Evolutionary conservation across 2,329 filamentous ascomycete genomes (phyloP).

Genomic region (Chalaropsis thielavioides): DNA sequence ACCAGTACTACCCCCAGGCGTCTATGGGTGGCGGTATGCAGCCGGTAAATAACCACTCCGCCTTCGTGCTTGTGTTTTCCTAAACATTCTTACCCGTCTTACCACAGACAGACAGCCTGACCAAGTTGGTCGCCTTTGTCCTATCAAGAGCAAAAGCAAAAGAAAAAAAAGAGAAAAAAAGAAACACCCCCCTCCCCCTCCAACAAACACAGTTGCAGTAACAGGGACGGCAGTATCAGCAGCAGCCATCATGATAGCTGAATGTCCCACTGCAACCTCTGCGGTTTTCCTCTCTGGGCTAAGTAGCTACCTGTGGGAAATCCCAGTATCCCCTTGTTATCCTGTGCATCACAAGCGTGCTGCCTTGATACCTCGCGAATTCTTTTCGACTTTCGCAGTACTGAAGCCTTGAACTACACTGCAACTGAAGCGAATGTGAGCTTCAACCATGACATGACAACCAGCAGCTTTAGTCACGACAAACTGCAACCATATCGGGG

Average conservation of each 20-base stretch:
- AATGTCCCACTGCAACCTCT: neutral
- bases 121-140: neutral
- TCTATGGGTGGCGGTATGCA: conserved; percentile 17
- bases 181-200: too few relatives aligned
- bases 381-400: neutral
- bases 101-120: neutral
- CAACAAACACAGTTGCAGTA: too few relatives aligned
- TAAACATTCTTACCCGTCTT: neutral
- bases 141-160: neutral
- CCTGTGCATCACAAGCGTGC: neutral
- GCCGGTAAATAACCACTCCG: conserved; percentile 17
- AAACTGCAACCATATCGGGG: neutral
- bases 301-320: neutral
- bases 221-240: neutral
- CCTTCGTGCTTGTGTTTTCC: neutral
- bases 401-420: neutral
- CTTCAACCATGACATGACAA: neutral
- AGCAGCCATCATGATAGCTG: neutral
- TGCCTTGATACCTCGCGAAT: neutral
- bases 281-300: neutral
- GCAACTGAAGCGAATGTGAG: neutral
- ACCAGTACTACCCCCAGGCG: conserved; percentile 31
- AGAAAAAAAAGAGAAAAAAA: neutral
- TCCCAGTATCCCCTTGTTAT: neutral
- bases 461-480: neutral